Evolutionary conservation across 768 basidiomycete species (phyloP).

Genomic region (Tephrocybe sp.): DNA sequence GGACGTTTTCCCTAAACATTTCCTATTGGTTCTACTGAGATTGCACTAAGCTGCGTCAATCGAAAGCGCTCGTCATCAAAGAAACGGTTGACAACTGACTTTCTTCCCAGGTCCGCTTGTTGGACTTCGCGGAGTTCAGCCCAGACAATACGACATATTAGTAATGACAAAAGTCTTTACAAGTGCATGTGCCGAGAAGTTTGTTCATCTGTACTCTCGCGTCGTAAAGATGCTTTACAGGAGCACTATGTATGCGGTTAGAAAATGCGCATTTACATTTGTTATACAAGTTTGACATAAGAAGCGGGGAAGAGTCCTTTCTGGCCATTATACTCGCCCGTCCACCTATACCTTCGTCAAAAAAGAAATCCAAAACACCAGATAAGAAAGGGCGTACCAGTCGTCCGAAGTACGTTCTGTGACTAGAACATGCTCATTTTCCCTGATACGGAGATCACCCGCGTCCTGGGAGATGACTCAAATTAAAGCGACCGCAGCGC

Average conservation of each 20-base stretch:
- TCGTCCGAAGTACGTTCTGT: slow-evolving; percentile 71
- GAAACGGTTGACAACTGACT: slow-evolving; percentile 47
- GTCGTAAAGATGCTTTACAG: no score
- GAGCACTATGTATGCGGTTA: no score
- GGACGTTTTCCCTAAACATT: no score
- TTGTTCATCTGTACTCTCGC: no score
- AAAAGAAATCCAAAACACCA: not conserved
- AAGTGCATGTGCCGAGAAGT: no score
- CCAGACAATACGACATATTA: no score
- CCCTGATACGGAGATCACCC: slow-evolving; percentile 62
- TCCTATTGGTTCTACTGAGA: no score
- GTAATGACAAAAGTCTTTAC: no score
- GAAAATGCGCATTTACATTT: slow-evolving; percentile 1
- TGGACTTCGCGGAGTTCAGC: slow-evolving; percentile 59
- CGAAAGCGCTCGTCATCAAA: no score
- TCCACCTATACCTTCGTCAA: slow-evolving; percentile 55
- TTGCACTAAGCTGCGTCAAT: no score
- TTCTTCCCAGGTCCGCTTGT: slow-evolving; percentile 67
- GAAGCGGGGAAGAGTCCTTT: slow-evolving; percentile 68
- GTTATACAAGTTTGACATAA: slow-evolving; percentile 61
- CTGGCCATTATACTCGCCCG: slow-evolving; percentile 57
- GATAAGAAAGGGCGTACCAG: slow-evolving; percentile 46
- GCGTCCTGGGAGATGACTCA: slow-evolving; percentile 47
- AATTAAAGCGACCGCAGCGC: not conserved
- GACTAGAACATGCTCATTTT: slow-evolving; percentile 59